phyloP scores from a whole-genome alignment of 768 basidiomycete genomes.

The Rhodotorula babjevae region DNA sequence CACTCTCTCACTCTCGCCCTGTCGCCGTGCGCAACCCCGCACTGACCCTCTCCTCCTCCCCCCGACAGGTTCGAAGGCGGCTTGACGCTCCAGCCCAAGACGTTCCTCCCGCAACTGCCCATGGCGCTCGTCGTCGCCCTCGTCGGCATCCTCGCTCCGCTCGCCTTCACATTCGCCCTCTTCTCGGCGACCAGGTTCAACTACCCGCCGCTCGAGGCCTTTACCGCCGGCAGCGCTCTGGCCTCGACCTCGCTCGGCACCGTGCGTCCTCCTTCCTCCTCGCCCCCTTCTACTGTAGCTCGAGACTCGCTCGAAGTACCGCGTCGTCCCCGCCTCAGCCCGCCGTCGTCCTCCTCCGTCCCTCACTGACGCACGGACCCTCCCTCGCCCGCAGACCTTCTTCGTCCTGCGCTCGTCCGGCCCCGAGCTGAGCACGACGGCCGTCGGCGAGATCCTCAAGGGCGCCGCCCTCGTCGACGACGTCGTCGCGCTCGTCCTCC shows the following conservation, averaged over 20 bases:
- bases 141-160: slow-evolving; percentile 50
- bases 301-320: too few relatives aligned
- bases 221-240: slow-evolving; percentile 61
- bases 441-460: slow-evolving; percentile 58
- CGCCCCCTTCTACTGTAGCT: not conserved
- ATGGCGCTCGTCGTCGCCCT: slow-evolving; percentile 51
- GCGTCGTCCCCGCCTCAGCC: too few relatives aligned
- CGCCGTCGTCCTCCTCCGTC: too few relatives aligned
- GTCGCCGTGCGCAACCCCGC: too few relatives aligned
- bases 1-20: not conserved
- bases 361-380: not conserved
- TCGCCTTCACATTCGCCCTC: slow-evolving; percentile 54
- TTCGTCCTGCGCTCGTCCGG: slow-evolving; percentile 51
- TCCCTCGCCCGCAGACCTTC: slow-evolving; percentile 49
- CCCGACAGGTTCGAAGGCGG: slow-evolving; percentile 51
- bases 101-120: slow-evolving; percentile 53
- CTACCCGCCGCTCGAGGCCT: slow-evolving; percentile 48
- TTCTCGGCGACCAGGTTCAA: slow-evolving; percentile 12
- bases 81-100: slow-evolving; percentile 53
- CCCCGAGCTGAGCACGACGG: slow-evolving; percentile 51
- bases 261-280: not conserved
- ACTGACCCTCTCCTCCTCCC: not conserved
- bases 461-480: slow-evolving; percentile 66
- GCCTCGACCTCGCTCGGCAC: slow-evolving; percentile 65
- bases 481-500: slow-evolving; percentile 59